Evolutionary conservation across 371 early-diverging fungal species (phyloP), one percentile per base, ranked within the genome.

Genomic region (Rhizomucor pusillus): DNA sequence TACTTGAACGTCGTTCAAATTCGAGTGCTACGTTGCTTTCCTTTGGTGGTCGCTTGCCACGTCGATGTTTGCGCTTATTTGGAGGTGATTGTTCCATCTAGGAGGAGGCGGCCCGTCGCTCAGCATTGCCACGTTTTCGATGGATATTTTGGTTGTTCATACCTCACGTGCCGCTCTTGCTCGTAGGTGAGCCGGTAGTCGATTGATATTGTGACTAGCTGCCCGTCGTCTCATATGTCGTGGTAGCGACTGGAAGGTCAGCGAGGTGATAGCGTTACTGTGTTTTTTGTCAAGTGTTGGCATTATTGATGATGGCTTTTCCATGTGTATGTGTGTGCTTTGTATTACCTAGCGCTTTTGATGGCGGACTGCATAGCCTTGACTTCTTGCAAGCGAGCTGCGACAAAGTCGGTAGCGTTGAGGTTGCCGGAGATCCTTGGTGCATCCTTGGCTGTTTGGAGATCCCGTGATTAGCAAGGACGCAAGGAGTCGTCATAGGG

Each of bases 151-250:
- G 9, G 37, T 37, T 14, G 9, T 9, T 37, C 37, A 14, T 11
- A 90, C 90, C 75, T 93, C 92, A 23, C 69, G 58, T 16, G 63
- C 60, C n/a, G 91, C 94, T 34, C 80, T 68, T 43, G 80, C 82
- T 5, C 93, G 79, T 37, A 91, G 62, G 29, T 86, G 76, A 29
- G 74, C 73, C 1, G 95, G 95, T 1, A 94, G 65, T 29, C 94
- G 84, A 56, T 91, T 90, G 43, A 88, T 76, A 65, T 94, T 92
- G 64, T 91, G 90, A 60, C 91, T 90, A 18, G 97, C 97, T 6
- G 94, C 90, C 29, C 97, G 79, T 23, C 97, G 84, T 35, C 97
- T 80, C 63, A 94, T 83, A 56, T 90, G 87, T 33, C 93, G 80
- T 10, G 94, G 91, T 10, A 94, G 70, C 18, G 85, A 87, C 71